Evolutionary conservation across 208 protist genomes (phyloP).

Genomic region (Leishmania arabica): DNA sequence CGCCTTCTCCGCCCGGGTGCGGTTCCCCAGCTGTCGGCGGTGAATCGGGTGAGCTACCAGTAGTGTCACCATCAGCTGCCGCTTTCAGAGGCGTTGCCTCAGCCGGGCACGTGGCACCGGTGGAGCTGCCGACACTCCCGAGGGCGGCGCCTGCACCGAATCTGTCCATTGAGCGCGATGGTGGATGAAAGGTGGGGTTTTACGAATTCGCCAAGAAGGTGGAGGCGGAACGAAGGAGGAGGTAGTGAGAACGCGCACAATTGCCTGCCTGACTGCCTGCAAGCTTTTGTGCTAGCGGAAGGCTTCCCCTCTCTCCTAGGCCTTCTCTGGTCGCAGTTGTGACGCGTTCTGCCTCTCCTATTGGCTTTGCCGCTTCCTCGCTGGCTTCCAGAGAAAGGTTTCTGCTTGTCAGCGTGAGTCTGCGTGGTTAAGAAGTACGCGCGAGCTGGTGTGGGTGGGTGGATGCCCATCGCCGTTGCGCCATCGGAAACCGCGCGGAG

Average conservation of each 20-base stretch:
- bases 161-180: background rate
- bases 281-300: background rate
- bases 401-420: background rate
- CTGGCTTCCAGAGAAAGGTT: background rate
- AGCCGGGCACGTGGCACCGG: background rate
- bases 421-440: background rate
- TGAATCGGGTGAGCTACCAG: background rate
- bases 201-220: background rate
- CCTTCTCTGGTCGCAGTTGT: background rate
- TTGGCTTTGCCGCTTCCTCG: background rate
- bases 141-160: background rate
- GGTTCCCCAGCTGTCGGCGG: background rate
- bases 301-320: background rate
- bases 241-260: background rate
- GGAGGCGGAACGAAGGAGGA: background rate
- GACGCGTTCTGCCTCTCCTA: background rate
- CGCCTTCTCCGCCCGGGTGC: background rate
- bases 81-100: background rate
- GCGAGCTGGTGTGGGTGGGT: background rate
- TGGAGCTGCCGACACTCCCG: background rate
- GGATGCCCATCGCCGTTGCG: background rate
- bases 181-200: background rate
- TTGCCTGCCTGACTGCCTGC: background rate
- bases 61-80: conserved; percentile 15
- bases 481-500: background rate